A percentile compares a stretch with the other conserved stretches of the same genome.
phyloP scores from a whole-genome alignment of 805 yeast genomes.

The Saccharomycodes ludwigii region DNA sequence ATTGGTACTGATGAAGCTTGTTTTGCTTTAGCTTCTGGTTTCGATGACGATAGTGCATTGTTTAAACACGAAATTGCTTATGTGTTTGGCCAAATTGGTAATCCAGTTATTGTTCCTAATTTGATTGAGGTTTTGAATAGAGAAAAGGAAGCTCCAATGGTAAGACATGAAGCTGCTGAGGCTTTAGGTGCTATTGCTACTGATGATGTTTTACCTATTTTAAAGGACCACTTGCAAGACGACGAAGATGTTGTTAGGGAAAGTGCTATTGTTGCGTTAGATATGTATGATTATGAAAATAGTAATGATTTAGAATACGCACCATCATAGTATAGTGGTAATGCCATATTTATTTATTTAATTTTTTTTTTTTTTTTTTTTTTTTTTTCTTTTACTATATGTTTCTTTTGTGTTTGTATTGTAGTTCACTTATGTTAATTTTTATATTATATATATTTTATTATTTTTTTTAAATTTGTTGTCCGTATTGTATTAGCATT shows the following conservation, averaged over 20 bases:
- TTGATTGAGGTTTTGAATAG: slow-evolving; percentile 71
- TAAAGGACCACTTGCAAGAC: slow-evolving; percentile 68
- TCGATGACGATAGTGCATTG: slow-evolving; percentile 80
- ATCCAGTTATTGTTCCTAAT: slow-evolving; percentile 84
- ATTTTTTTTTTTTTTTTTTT: slow-evolving; percentile 3
- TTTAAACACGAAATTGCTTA: slow-evolving; percentile 97
- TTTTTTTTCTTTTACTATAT: too few relatives aligned
- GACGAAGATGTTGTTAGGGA: slow-evolving; percentile 87
- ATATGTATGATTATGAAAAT: slow-evolving; percentile 94
- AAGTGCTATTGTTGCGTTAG: slow-evolving; percentile 93
- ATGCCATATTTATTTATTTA: background rate
- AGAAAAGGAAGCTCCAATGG: slow-evolving; percentile 88
- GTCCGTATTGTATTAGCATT: too few relatives aligned
- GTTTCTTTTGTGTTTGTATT: background rate
- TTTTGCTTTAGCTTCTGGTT: slow-evolving; percentile 81
- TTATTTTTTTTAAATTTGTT: too few relatives aligned
- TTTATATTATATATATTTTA: too few relatives aligned
- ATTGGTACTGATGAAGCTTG: slow-evolving; percentile 90
- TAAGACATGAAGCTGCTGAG: slow-evolving; percentile 98
- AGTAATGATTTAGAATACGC: slow-evolving; percentile 70
- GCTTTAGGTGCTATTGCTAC: slow-evolving; percentile 96
- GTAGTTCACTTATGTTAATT: too few relatives aligned
- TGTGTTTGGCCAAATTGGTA: slow-evolving; percentile 93
- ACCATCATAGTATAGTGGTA: slow-evolving; percentile 16
- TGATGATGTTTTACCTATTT: slow-evolving; percentile 84